Conservation (phyloP, 352 stramenopile species). For the Globisporangium orthogonon region DNA sequence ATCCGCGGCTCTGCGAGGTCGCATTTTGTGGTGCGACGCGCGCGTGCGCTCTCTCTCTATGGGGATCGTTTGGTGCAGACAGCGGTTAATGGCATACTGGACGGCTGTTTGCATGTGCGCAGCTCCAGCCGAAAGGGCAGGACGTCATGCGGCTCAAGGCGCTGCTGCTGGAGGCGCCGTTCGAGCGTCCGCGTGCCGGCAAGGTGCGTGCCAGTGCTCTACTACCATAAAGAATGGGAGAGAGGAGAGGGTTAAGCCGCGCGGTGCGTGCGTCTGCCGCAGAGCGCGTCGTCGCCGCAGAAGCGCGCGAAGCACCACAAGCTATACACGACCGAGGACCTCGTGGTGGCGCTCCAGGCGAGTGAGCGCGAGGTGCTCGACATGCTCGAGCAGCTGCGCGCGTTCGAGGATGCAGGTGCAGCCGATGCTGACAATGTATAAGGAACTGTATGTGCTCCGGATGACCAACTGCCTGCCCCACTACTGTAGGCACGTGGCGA, state of each 20-base stretch:
- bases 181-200: conserved; percentile 25
- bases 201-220: conserved; percentile 1
- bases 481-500: conserved; percentile 34
- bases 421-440: too few relatives aligned
- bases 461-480: neutral
- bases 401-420: conserved; percentile 61
- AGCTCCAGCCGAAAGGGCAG: conserved; percentile 60
- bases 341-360: conserved; percentile 53
- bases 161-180: conserved; percentile 61
- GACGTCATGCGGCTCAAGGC: conserved; percentile 49
- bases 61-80: too few relatives aligned
- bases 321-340: conserved; percentile 51
- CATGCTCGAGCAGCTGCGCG: conserved; percentile 54
- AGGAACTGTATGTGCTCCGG: neutral
- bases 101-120: neutral
- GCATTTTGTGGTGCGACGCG: conserved; percentile 53
- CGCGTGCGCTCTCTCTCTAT: neutral
- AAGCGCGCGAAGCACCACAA: conserved; percentile 51
- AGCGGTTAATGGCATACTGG: too few relatives aligned
- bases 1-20: conserved; percentile 48
- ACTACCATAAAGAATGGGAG: too few relatives aligned
- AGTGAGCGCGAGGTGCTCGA: conserved; percentile 56
- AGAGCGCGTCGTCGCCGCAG: conserved; percentile 5
- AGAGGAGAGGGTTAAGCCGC: too few relatives aligned
- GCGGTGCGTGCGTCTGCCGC: neutral